Conservation (phyloP, 352 stramenopile genomes). For the Phytophthora cryptogea region DNA sequence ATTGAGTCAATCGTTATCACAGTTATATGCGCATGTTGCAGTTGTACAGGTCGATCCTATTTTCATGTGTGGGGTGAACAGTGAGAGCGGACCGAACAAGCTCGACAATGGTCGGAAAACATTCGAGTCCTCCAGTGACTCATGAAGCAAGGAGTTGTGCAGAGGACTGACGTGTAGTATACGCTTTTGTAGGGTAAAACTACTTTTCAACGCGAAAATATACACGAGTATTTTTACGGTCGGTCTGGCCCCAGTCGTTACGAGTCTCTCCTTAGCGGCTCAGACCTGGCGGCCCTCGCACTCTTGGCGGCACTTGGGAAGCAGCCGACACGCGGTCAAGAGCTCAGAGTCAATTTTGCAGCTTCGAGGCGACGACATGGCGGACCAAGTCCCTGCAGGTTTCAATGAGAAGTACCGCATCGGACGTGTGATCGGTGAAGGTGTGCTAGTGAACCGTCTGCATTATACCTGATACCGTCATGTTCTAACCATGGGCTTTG, state of each 20-base stretch:
- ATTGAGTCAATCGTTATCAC: conserved; percentile 21
- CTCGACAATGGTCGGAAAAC: too few relatives aligned
- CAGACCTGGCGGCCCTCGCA: conserved; percentile 9
- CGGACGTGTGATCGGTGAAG: conserved; percentile 76
- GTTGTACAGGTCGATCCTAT: not conserved
- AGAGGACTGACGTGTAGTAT: too few relatives aligned
- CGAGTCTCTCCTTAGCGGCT: conserved; percentile 9
- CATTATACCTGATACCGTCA: not conserved
- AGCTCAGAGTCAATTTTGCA: conserved; percentile 15
- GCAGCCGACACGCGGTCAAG: not conserved
- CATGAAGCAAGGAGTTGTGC: too few relatives aligned
- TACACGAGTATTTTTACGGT: conserved; percentile 17
- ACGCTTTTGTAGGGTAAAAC: not conserved
- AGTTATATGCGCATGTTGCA: conserved; percentile 11
- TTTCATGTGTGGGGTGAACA: too few relatives aligned
- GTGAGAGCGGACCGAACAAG: too few relatives aligned
- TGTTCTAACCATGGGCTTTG: conserved; percentile 1
- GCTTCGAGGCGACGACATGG: conserved; percentile 37
- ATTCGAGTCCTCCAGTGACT: too few relatives aligned
- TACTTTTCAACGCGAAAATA: not conserved
- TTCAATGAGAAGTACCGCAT: conserved; percentile 85
- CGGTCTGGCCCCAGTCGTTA: conserved; percentile 11
- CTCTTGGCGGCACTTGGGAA: conserved; percentile 25
- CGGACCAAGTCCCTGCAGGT: conserved; percentile 52
- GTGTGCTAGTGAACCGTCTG: conserved; percentile 9